A percentile compares a stretch with the other conserved stretches of the same genome.
phyloP scores from a whole-genome alignment of 1,284 basidiomycete genomes.

The Ceratobasidium sp. region DNA sequence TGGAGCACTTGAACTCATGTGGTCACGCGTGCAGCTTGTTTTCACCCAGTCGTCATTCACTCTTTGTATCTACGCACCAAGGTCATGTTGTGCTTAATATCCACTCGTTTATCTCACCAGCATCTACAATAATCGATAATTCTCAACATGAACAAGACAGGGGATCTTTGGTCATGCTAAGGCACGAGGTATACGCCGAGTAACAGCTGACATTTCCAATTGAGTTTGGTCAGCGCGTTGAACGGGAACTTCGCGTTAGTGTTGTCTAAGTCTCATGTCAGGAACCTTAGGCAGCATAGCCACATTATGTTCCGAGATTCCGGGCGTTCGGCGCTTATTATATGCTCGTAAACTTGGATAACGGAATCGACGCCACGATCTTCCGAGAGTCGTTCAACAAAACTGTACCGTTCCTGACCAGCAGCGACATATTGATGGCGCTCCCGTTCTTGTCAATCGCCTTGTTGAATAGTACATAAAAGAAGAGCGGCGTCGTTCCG shows the following conservation, averaged over 20 bases:
- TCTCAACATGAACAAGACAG: neutral
- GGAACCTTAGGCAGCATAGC: too few species aligned
- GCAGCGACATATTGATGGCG: neutral
- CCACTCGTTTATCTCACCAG: neutral
- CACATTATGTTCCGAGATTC: too few species aligned
- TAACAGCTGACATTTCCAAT: neutral
- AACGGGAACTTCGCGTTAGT: neutral
- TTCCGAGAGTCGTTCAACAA: conserved; percentile 13
- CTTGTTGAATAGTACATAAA: conserved; percentile 10
- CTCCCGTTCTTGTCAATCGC: neutral
- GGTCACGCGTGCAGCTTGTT: neutral
- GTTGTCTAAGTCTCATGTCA: too few species aligned
- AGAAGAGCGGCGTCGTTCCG: neutral
- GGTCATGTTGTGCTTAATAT: neutral
- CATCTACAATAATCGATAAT: neutral
- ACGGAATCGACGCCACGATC: neutral
- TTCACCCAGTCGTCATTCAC: neutral
- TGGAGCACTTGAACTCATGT: neutral
- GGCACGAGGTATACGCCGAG: neutral
- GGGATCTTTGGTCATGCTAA: neutral
- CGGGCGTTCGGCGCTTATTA: too few species aligned
- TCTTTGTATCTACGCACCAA: neutral
- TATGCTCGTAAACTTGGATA: conserved; percentile 6
- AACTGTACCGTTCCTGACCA: conserved; percentile 1
- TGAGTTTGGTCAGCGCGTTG: neutral